These are phyloP conservation scores for Aspergillus clavatus DNA, from an alignment of 2,329 filamentous ascomycete genomes.

Conservation along the genomic window DNA sequence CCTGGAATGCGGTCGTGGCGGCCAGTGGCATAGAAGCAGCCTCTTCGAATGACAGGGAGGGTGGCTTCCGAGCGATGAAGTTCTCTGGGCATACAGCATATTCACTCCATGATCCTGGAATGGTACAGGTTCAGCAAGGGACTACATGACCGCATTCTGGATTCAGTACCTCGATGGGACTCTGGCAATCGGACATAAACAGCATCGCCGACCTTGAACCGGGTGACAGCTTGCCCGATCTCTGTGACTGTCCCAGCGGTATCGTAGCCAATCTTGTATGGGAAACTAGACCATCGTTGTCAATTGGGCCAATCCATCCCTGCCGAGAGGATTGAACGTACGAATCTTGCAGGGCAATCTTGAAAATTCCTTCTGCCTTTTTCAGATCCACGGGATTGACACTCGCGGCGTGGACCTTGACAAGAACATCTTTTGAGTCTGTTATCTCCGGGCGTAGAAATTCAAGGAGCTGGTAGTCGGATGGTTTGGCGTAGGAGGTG, in stretches of 20 bases:
- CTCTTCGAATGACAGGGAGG: conserved; percentile 38
- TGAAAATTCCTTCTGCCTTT: conserved; percentile 35
- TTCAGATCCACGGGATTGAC: conserved; percentile 47
- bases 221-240: conserved; percentile 30
- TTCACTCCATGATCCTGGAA: conserved; percentile 35
- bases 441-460: conserved; percentile 16
- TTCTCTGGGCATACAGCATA: conserved; percentile 31
- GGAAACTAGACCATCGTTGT: conserved; percentile 32
- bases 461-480: conserved; percentile 17
- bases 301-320: background rate
- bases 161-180: conserved; percentile 23
- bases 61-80: conserved; percentile 39
- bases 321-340: conserved; percentile 15
- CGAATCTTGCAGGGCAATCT: conserved; percentile 29
- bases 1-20: conserved; percentile 44
- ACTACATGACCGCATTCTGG: background rate
- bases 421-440: conserved; percentile 23
- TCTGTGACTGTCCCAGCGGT: conserved; percentile 37
- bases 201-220: conserved; percentile 37
- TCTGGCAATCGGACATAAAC: conserved; percentile 37
- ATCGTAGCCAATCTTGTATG: conserved; percentile 44
- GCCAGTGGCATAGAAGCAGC: conserved; percentile 42
- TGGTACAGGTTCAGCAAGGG: background rate
- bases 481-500: conserved; percentile 16
- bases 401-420: conserved; percentile 42